Percentiles rank a stretch among this genome's conserved stretches.
These are phyloP conservation scores for Vigna radiata DNA, from an alignment of 306 rosid genomes.

Conservation along the genomic window DNA sequence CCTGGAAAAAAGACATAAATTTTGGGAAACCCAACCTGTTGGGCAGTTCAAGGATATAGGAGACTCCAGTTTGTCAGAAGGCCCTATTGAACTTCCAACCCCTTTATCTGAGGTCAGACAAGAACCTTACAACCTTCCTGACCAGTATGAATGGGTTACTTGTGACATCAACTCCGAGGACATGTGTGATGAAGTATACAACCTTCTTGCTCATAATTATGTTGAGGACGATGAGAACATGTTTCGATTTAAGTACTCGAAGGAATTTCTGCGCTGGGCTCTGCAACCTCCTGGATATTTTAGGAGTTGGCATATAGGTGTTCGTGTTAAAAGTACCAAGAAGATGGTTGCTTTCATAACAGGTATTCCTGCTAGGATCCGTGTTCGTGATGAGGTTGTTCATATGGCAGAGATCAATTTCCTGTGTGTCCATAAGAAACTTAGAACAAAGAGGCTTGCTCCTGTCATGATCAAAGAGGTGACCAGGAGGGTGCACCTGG, in stretches of 20 bases:
- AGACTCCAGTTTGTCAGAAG: conserved; percentile 73
- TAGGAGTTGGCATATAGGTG: conserved; percentile 92
- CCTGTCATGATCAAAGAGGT: conserved; percentile 99
- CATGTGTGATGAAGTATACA: conserved; percentile 77
- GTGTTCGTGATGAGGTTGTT: conserved; percentile 72
- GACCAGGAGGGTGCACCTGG: conserved; percentile 95
- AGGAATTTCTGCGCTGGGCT: conserved; percentile 94
- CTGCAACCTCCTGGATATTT: conserved; percentile 90
- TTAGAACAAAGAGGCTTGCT: conserved; percentile 94
- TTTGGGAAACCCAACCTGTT: conserved; percentile 98
- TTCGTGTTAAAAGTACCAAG: conserved; percentile 82
- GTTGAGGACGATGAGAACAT: conserved; percentile 96
- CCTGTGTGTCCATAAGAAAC: conserved; percentile 94
- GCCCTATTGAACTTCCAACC: conserved; percentile 79
- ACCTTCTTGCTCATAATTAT: conserved; percentile 80
- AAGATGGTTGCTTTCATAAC: conserved; percentile 95
- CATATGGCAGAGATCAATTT: conserved; percentile 94
- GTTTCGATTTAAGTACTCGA: conserved; percentile 92
- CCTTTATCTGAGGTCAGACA: conserved; percentile 84
- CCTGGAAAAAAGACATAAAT: conserved; percentile 68
- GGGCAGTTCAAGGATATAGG: conserved; percentile 92
- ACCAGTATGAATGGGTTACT: conserved; percentile 84
- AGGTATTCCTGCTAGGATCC: conserved; percentile 89
- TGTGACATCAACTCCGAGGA: conserved; percentile 78
- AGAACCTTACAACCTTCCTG: conserved; percentile 94